Base-by-base conservation (phyloP, 192 early-diverging fungal genomes). In the Coemansia sp. region DNA sequence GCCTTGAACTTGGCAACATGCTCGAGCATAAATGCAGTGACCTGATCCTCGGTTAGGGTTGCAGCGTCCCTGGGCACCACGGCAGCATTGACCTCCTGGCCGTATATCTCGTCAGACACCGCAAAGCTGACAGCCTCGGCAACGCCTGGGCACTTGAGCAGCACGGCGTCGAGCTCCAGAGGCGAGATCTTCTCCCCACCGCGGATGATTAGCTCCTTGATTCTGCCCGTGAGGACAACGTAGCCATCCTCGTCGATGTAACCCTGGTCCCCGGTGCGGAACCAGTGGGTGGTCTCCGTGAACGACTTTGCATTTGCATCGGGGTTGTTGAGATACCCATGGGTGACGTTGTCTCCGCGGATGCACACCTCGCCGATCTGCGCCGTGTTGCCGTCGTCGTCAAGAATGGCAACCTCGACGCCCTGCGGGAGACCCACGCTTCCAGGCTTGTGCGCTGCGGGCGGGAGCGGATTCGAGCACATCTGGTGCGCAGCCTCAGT, bases 141-240 rank as follows among this genome's bases (percentile, higher is more conserved):
- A 9, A 92, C 83, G 44, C 78, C 83, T 14, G 85, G 88, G 41
- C 88, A 87, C 55, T 81, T 78, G 27, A 91, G 80, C 50, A 94
- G 74, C 37, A 85, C 82, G 14, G 80, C 81, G 63, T 94, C 92
- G 2, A 95, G 78, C 70, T 95, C 93, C 17, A 93, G 64, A 3
- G 93, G 93, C n/a, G 89, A 92, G 59, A 95, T 93, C 74, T 91
- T 95, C 70, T 93, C 93, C 25, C 93, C 93, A 34, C 92, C 92
- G 47, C 93, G 89, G 70, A 92, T 95, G 59, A 95, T 95, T 57
- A 91, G 81, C 72, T 93, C 93, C 83, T 95, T 93, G 72, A 91
- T 91, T 41, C 93, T 87, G 2, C 93, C 93, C 3, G 90, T 92
- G 56, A 94, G 78, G 50, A 86, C 82, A 48, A 91, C 65, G 57